Conservation (phyloP, 257 asterid genomes). For the Przewalskia tangutica region DNA sequence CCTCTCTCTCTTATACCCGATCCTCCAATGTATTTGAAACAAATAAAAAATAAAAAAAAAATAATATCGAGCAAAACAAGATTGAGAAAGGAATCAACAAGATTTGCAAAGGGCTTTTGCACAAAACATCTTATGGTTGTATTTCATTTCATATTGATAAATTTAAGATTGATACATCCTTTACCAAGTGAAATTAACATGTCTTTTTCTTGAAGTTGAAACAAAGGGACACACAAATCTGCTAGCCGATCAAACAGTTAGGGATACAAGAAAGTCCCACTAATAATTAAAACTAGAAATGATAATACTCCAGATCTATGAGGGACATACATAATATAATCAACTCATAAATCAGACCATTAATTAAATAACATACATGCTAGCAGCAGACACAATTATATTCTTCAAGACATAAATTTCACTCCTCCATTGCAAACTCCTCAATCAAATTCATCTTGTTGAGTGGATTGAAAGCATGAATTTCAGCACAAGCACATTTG, state of each 20-base stretch:
- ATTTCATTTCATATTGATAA: not conserved
- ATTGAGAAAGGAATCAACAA: not conserved
- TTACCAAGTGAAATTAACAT: not conserved
- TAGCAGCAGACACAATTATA: not conserved
- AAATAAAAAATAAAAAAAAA: not conserved
- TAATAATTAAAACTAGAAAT: not conserved
- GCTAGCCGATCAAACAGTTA: constrained; percentile 1
- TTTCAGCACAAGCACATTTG: constrained; percentile 59
- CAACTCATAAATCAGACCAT: not conserved
- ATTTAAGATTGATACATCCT: not conserved
- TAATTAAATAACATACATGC: not conserved
- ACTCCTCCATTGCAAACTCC: constrained; percentile 51
- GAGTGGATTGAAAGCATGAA: constrained; percentile 45
- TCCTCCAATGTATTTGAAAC: not conserved
- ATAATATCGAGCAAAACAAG: not conserved
- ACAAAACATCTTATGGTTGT: not conserved
- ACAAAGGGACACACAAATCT: constrained; percentile 7
- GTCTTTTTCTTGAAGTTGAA: constrained; percentile 9
- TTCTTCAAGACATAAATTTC: not conserved
- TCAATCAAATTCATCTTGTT: constrained; percentile 45
- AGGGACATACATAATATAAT: not conserved
- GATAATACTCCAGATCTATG: not conserved
- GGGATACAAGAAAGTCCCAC: not conserved
- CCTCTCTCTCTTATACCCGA: not conserved
- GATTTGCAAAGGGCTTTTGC: not conserved